phyloP scores from a whole-genome alignment of 163 green algal genomes.

The Volvox carteri region DNA sequence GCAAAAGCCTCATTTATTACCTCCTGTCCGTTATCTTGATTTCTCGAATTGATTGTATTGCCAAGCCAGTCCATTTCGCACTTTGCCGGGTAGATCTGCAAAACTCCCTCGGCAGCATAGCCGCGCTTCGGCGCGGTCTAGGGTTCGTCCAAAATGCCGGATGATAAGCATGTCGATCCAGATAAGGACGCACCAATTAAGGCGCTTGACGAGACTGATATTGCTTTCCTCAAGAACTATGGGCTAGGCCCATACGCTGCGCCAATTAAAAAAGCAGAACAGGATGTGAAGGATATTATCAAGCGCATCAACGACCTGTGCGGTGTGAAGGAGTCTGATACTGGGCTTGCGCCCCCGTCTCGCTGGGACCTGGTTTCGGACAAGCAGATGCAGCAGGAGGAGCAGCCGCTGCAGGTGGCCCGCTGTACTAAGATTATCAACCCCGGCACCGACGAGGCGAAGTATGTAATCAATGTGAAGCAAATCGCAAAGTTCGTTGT shows the following conservation, averaged over 20 bases:
- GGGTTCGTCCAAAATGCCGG: slow-evolving; percentile 23
- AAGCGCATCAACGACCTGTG: slow-evolving; percentile 95
- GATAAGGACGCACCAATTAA: slow-evolving; percentile 90
- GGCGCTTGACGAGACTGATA: slow-evolving; percentile 95
- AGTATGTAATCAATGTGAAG: slow-evolving; percentile 99
- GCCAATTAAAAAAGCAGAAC: slow-evolving; percentile 93
- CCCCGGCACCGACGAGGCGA: slow-evolving; percentile 95
- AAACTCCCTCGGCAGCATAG: not conserved
- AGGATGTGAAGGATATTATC: slow-evolving; percentile 93
- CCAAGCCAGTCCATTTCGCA: not conserved
- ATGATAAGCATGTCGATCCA: slow-evolving; percentile 58
- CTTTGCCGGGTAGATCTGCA: slow-evolving; percentile 17
- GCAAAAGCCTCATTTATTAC: not conserved
- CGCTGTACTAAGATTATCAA: slow-evolving; percentile 99
- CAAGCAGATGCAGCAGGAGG: slow-evolving; percentile 96
- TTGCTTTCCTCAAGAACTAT: slow-evolving; percentile 94
- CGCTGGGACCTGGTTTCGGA: slow-evolving; percentile 99
- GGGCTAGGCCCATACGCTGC: slow-evolving; percentile 94
- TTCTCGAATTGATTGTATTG: not conserved
- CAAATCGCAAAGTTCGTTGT: slow-evolving; percentile 99
- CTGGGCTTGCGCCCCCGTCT: slow-evolving; percentile 94
- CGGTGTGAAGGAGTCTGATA: slow-evolving; percentile 99
- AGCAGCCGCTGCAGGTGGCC: slow-evolving; percentile 94
- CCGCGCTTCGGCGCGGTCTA: slow-evolving; percentile 26
- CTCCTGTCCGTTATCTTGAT: not conserved